Evolutionary conservation across 23 red algal species (phyloP), one percentile per base, ranked within the genome.

Genomic region (Gracilaria vermiculophylla): DNA sequence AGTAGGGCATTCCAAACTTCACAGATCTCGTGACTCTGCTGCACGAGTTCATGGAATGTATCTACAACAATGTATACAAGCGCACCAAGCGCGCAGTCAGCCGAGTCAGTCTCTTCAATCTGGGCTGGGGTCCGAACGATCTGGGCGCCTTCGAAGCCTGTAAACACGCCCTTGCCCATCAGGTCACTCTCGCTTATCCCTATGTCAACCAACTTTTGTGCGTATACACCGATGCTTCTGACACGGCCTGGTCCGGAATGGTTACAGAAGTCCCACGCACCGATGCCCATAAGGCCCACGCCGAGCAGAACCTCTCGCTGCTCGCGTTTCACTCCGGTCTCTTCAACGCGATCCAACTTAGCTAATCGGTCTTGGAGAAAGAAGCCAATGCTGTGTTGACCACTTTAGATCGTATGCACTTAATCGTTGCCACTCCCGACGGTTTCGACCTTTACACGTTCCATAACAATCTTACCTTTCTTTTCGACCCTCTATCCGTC

Each of bases 391-490:
- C 85, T 20, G 24, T 89, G 19, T 0, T 65, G 35, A 50, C 53
- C 28, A 69, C 85, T 2, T 49, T 89, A 23, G 52, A 77, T 10
- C 24, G 71, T 14, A 77, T 79, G 50, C 71, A 89, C 64, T 88
- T 0, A 45, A 42, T 88, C 34, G 69, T 88, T 17, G 70, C 70
- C 17, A 60, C 14, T 3, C 69, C 53, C 5, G 49, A 76, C 17
- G 67, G 70, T 5, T 77, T 77, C 50, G 53, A 77, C 32, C 49
- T 77, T 19, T 76, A 57, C 51, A 88, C 83, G 23, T 0, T 76
- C 52, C 83, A 88, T 48, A 76, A 77, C 61, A 88, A 88, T 37
- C 83, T 88, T 17, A 76, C 76, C 33, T 88, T 76, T 47, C 45
- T 88, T 4, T 88, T 88, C 83, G 58, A 85, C 58, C 80, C 80